A percentile compares a stretch with the other conserved stretches of the same genome.
These are phyloP conservation scores for Singerocomus inundabilis DNA, from an alignment of 1,284 basidiomycete species.

Conservation along the genomic window DNA sequence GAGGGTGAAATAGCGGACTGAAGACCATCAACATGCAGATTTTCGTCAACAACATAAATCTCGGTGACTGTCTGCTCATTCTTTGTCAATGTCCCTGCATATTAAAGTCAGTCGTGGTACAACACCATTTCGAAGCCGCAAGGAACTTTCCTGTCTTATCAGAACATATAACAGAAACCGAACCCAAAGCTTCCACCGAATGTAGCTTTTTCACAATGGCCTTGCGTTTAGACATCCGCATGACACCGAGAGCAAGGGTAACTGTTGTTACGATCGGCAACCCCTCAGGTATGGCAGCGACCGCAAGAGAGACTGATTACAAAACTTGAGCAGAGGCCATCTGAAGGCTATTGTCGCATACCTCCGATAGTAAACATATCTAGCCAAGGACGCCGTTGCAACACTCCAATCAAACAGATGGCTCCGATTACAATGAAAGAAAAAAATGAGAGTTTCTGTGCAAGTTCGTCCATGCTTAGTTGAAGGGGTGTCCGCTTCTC, in stretches of 20 bases:
- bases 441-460: constrained; percentile 85
- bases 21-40: constrained; percentile 57
- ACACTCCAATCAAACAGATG: constrained; percentile 88
- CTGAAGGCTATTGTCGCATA: constrained; percentile 36
- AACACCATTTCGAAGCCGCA: not conserved
- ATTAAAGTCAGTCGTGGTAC: constrained; percentile 3
- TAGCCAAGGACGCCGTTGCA: constrained; percentile 87
- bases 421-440: constrained; percentile 93
- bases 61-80: constrained; percentile 96
- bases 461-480: constrained; percentile 94
- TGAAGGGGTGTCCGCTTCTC: constrained; percentile 94
- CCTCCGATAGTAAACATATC: constrained; percentile 99
- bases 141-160: constrained; percentile 82
- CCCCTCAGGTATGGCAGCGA: constrained; percentile 97
- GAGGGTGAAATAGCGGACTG: constrained; percentile 39
- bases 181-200: constrained; percentile 92
- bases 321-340: constrained; percentile 7
- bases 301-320: constrained; percentile 83
- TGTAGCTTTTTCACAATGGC: constrained; percentile 98
- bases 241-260: constrained; percentile 90
- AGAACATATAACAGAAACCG: constrained; percentile 93
- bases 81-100: constrained; percentile 86
- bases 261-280: constrained; percentile 97
- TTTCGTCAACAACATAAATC: constrained; percentile 84
- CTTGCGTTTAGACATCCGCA: constrained; percentile 91